Evolutionary conservation across 305 asterid species (phyloP), one percentile per base, ranked within the genome.

Genomic region (Petunia hybrid): DNA sequence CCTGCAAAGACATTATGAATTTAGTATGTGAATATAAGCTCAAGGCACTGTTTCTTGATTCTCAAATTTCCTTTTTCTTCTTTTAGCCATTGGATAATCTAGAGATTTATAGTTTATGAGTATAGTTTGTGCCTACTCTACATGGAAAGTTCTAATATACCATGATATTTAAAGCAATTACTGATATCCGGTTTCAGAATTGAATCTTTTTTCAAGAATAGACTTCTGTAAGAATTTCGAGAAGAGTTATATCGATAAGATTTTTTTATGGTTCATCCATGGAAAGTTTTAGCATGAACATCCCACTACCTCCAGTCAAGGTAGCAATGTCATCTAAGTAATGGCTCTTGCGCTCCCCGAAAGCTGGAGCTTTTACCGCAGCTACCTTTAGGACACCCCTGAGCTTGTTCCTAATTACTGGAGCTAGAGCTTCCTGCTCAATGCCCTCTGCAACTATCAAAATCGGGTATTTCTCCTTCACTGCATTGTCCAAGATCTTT

Each of bases 341-440:
- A 75, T 91, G 93, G 85, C 98, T 91, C 82, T 94, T 92, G 43
- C 93, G 91, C 64, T 91, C 97, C 16, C 94, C 93, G 80, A 94
- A 92, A 31, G 97, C 85, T 63, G 97, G 97, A 83, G 98, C 97
- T 89, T 85, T 91, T 55, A 94, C 87, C 7, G 94, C 98, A 22
- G 87, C 97, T 55, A 84, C 97, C 88, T 91, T 91, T 16, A 92
- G 81, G 64, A 78, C 89, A 60, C 95, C 97, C 85, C 84, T 91
- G 85, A 94, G 88, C 41, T 92, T 94, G 90, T 91, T 92, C 87
- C 91, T 89, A 62, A 89, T 90, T 2, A 92, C 89, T 1, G 97
- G 93, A 79, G 94, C 87, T 59, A 93, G 85, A 68, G 98, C 95
- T 80, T 90, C 93, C 80, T 88, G 85, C 86, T 93, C 94, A 56